A percentile compares a stretch with the other conserved stretches of the same genome.
Evolutionary conservation across 192 early-diverging fungal species (phyloP).

Genomic region (Coemansia sp.): DNA sequence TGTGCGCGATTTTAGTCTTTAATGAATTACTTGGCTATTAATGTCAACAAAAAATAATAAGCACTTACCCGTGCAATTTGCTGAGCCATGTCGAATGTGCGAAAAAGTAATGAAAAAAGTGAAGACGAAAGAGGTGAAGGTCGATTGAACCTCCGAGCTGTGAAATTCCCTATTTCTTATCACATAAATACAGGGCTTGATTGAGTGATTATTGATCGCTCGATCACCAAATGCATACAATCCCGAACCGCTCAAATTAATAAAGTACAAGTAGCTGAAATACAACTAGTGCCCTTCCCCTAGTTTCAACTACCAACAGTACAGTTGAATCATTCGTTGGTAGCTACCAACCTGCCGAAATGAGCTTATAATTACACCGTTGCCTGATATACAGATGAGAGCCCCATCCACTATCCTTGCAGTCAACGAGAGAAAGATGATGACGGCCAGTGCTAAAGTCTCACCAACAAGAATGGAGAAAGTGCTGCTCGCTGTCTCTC

Average conservation of each 20-base stretch:
- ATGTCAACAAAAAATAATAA: background rate
- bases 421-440: no score
- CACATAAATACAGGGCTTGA: background rate
- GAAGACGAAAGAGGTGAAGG: background rate
- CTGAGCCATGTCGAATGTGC: background rate
- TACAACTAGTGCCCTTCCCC: background rate
- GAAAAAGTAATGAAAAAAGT: background rate
- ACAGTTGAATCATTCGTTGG: no score
- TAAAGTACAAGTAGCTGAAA: background rate
- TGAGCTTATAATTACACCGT: no score
- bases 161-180: background rate
- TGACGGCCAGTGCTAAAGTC: no score
- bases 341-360: no score
- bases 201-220: background rate
- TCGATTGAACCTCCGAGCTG: slow-evolving; percentile 1
- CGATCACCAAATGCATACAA: background rate
- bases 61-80: background rate
- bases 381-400: no score
- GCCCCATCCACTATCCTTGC: no score
- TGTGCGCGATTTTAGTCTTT: background rate
- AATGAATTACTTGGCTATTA: background rate
- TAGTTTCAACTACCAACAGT: background rate
- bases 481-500: no score
- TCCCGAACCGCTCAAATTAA: background rate
- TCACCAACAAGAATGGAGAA: no score